Evolutionary conservation across 768 basidiomycete species (phyloP).

Genomic region (Artomyces pyxidatus): DNA sequence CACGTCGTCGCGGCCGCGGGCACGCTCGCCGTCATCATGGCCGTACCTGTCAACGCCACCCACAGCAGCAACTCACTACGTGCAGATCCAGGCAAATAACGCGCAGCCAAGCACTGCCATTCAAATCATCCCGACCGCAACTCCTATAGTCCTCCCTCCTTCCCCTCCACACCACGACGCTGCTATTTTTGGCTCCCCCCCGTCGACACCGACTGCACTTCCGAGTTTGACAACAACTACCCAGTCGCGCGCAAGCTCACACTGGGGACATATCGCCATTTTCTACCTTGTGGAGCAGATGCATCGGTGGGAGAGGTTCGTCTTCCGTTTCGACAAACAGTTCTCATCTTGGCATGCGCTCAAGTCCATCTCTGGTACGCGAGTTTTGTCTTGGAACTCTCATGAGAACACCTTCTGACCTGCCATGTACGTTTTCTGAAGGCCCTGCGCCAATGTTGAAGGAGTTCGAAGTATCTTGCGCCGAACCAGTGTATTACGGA

Average conservation of each 20-base stretch:
- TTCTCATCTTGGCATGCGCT: constrained; percentile 69
- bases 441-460: constrained; percentile 65
- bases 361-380: constrained; percentile 62
- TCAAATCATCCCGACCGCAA: constrained; percentile 15
- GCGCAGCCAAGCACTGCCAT: constrained; percentile 15
- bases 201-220: constrained; percentile 11
- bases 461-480: constrained; percentile 74
- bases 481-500: constrained; percentile 43
- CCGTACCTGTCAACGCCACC: constrained; percentile 17
- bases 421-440: constrained; percentile 20
- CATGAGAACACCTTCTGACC: constrained; percentile 1
- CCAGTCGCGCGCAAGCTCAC: constrained; percentile 38
- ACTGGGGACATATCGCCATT: constrained; percentile 77
- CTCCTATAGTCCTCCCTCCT: constrained; percentile 13
- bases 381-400: not conserved
- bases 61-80: constrained; percentile 17
- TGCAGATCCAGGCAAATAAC: constrained; percentile 13
- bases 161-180: constrained; percentile 15
- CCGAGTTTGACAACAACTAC: constrained; percentile 19
- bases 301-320: constrained; percentile 75
- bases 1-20: constrained; percentile 6
- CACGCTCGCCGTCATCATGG: constrained; percentile 18
- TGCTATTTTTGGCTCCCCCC: constrained; percentile 10
- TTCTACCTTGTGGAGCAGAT: constrained; percentile 76
- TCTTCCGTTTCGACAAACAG: constrained; percentile 72